Conservation (phyloP, 2,329 filamentous ascomycete species). For the Harringtonia aguacate region DNA sequence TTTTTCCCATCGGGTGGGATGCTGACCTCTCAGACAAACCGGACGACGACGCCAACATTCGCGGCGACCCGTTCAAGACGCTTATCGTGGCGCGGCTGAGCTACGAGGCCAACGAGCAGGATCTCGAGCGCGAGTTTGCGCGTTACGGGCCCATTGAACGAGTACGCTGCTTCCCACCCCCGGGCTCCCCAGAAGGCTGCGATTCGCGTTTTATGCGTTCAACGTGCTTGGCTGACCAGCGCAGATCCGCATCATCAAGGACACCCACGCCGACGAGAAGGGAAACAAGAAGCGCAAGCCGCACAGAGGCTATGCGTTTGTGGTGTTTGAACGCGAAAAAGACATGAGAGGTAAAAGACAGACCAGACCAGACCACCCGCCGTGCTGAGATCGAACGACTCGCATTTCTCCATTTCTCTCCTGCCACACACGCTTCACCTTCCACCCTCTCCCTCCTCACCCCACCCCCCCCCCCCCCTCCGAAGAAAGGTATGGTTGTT, state of each 20-base stretch:
- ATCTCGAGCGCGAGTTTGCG: conserved; percentile 87
- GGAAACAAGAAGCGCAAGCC: conserved; percentile 70
- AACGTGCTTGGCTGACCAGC: conserved; percentile 4
- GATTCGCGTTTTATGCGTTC: background rate
- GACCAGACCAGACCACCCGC: background rate
- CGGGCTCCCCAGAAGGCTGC: too few relatives aligned
- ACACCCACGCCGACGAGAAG: conserved; percentile 58
- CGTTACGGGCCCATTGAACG: conserved; percentile 91
- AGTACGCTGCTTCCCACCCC: conserved; percentile 44
- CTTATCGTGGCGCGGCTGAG: conserved; percentile 84
- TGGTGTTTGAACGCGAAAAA: conserved; percentile 93
- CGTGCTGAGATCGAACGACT: conserved; percentile 11
- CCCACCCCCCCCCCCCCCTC: conserved; percentile 16
- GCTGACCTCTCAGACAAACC: conserved; percentile 56
- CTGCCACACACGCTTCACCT: conserved; percentile 27
- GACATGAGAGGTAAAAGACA: conserved; percentile 92
- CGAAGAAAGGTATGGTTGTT: conserved; percentile 21
- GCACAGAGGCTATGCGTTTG: conserved; percentile 87
- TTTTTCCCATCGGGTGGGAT: background rate
- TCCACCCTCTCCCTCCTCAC: conserved; percentile 24
- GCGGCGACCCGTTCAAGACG: conserved; percentile 91
- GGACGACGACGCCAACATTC: conserved; percentile 72
- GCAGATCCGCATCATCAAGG: conserved; percentile 78
- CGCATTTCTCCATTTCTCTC: conserved; percentile 25
- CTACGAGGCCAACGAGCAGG: conserved; percentile 80